Conservation (phyloP, 1,284 basidiomycete species). For the Puccinia novopanici region DNA sequence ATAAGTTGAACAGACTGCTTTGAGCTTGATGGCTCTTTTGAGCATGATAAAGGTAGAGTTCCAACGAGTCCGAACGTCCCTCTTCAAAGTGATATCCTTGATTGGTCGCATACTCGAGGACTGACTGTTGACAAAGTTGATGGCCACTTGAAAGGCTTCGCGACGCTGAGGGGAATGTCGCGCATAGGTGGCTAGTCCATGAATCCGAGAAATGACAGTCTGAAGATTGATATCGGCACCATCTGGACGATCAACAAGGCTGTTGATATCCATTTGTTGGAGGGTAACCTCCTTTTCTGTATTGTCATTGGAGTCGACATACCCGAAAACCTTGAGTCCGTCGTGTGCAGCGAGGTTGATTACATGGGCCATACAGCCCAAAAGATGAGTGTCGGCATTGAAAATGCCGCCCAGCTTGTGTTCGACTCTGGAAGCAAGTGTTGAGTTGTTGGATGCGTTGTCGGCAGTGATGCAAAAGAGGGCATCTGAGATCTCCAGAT, state of each 20-base stretch:
- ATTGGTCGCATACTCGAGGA: neutral
- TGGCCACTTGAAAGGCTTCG: neutral
- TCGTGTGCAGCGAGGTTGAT: conserved; percentile 4
- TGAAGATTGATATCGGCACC: no score
- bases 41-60: neutral
- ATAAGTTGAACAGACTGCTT: neutral
- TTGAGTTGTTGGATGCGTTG: conserved; percentile 11
- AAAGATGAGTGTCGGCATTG: neutral
- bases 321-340: conserved; percentile 2
- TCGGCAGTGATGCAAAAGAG: neutral
- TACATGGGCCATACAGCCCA: conserved; percentile 18
- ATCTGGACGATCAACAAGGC: neutral
- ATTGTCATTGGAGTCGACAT: neutral
- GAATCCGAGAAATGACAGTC: neutral
- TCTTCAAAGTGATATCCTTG: neutral
- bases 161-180: neutral
- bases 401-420: neutral
- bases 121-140: neutral
- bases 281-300: neutral
- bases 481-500: neutral
- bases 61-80: no score
- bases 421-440: neutral
- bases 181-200: neutral
- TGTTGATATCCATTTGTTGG: neutral
- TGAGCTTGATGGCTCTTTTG: neutral